A percentile compares a stretch with the other conserved stretches of the same genome.
phyloP scores from a whole-genome alignment of 2,329 filamentous ascomycete species.

The Talaromyces verruculosus region DNA sequence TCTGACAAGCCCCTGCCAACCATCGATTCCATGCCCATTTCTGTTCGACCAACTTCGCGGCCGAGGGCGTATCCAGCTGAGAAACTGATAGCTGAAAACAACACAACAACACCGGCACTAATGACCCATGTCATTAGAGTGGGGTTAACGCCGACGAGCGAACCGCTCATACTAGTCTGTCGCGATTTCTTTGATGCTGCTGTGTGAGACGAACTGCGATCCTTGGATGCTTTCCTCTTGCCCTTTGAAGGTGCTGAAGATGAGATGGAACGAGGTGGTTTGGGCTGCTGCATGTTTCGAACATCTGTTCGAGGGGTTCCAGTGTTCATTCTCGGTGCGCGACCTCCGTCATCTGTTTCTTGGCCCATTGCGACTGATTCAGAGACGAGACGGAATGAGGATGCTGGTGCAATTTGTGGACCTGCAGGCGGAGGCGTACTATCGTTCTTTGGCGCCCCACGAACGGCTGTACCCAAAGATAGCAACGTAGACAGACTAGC shows the following conservation, averaged over 20 bases:
- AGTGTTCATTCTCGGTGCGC: constrained; percentile 13
- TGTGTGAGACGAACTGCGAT: constrained; percentile 34
- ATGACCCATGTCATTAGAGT: constrained; percentile 67
- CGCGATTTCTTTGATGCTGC: constrained; percentile 38
- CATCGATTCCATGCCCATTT: constrained; percentile 38
- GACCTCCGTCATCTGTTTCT: constrained; percentile 31
- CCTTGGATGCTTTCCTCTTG: constrained; percentile 41
- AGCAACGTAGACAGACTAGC: constrained; percentile 92
- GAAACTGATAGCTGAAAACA: constrained; percentile 65
- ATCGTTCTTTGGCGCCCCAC: constrained; percentile 68
- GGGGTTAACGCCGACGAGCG: constrained; percentile 49
- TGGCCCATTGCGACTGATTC: constrained; percentile 59
- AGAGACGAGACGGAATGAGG: constrained; percentile 59
- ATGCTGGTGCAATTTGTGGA: constrained; percentile 39
- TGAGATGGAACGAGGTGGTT: constrained; percentile 27
- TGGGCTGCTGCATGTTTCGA: constrained; percentile 29
- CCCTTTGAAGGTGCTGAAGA: constrained; percentile 25
- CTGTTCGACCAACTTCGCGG: constrained; percentile 57
- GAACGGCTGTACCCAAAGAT: constrained; percentile 88
- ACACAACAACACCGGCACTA: constrained; percentile 63
- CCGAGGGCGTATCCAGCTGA: constrained; percentile 64
- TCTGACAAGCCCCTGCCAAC: constrained; percentile 25
- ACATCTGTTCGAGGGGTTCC: constrained; percentile 25
- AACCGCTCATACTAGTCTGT: constrained; percentile 32
- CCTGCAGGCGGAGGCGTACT: constrained; percentile 30